Evolutionary conservation across 2,329 filamentous ascomycete species (phyloP), one percentile per base, ranked within the genome.

Genomic region (Claviceps quebecensis): DNA sequence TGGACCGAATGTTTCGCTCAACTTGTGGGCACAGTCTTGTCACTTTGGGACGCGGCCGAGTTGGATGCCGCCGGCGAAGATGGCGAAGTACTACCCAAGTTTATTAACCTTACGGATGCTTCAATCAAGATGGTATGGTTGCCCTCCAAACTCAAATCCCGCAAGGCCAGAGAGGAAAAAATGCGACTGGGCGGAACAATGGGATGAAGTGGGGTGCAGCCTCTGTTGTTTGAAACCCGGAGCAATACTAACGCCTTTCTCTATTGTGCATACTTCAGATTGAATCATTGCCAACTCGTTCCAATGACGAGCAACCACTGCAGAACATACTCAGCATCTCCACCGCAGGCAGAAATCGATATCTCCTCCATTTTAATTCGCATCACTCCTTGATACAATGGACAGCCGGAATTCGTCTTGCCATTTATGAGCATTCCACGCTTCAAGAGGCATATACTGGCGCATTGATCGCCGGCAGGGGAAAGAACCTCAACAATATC

Each of bases 1-100:
- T 98, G 93, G 93, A 86, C 86, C 39, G 93, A 98, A 72, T 96
- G 88, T 68, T 98, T 97, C 69, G 90, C 91, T 44, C 93, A 97
- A 65, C 81, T 98, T 16, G 88, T 96, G 17, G 93, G 93, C 57
- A 97, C 93, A 1, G 87, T 97, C 16, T 72, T 98, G 52, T 96
- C 93, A 6, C 72, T 97, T 48, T 98, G 93, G 93, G 91, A 98
- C 68, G 90, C 91, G 23, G 83, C 86, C 56, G 89, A 93, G 65
- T 76, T 97, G 53, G 93, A 98, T 69, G 82, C 81, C 40, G 90
- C 87, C 13, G 88, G 87, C 38, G 84, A 88, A 59, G 81, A 93
- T 60, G 86, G 83, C 57, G 87, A 95, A 63, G 86, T 95, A 47
- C 72, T 91, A 43, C 88, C 89, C 36, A 93, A 87, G 48, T 98